Evolutionary conservation across 352 stramenopile genomes (phyloP).

Genomic region (Globisporangium orthogonon): DNA sequence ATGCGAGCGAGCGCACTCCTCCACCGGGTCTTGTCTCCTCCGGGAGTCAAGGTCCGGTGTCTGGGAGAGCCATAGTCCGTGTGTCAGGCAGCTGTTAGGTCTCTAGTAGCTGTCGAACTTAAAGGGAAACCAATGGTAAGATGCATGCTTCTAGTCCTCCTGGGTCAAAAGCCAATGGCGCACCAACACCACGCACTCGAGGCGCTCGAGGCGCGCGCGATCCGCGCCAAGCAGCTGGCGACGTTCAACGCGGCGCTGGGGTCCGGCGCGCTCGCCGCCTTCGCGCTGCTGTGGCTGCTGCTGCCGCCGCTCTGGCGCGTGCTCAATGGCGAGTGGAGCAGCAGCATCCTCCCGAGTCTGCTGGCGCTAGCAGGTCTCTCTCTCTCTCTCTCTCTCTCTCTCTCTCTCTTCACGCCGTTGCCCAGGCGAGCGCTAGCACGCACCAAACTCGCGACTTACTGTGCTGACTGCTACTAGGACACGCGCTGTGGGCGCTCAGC

Average conservation of each 20-base stretch:
- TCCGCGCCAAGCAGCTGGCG: slow-evolving; percentile 49
- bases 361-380: slow-evolving; percentile 36
- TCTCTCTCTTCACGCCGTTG: not conserved
- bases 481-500: slow-evolving; percentile 48
- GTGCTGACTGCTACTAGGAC: slow-evolving; percentile 14
- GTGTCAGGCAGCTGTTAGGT: no score
- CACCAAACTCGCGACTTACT: not conserved
- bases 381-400: not conserved
- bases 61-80: no score
- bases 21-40: no score
- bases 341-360: slow-evolving; percentile 40
- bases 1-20: no score
- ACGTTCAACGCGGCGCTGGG: slow-evolving; percentile 63
- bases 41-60: no score
- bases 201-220: slow-evolving; percentile 54
- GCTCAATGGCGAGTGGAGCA: slow-evolving; percentile 71
- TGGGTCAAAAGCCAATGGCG: not conserved
- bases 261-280: slow-evolving; percentile 29
- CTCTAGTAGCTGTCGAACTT: no score
- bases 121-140: no score
- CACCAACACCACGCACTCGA: slow-evolving; percentile 27
- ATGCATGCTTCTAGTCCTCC: no score
- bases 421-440: no score
- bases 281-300: slow-evolving; percentile 34
- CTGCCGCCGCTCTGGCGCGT: slow-evolving; percentile 65